Evolutionary conservation across 345 rosid genomes (phyloP).

Genomic region (Dipteronia dyeriana): DNA sequence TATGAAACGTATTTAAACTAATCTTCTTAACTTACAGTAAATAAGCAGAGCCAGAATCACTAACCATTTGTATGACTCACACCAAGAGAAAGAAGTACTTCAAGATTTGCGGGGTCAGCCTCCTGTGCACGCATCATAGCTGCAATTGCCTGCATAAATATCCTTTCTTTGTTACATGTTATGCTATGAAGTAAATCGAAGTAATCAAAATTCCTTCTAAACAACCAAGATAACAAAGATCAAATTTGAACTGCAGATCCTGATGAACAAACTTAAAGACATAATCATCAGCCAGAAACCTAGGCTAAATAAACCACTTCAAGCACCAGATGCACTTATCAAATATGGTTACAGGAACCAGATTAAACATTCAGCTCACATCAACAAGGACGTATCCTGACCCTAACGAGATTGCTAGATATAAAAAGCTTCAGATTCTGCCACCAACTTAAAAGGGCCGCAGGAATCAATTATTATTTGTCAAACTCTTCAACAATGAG

Average conservation of each 20-base stretch:
- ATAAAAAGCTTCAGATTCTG: neutral
- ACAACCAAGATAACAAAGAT: neutral
- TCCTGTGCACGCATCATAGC: slow-evolving; percentile 99
- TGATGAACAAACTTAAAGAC: slow-evolving; percentile 1
- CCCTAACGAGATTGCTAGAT: neutral
- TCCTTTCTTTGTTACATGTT: slow-evolving; percentile 12
- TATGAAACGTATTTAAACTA: neutral
- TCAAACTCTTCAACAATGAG: neutral
- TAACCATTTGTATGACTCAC: slow-evolving; percentile 99
- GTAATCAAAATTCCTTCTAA: neutral
- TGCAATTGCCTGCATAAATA: slow-evolving; percentile 85
- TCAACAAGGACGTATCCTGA: neutral
- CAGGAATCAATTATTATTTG: neutral
- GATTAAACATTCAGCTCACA: neutral
- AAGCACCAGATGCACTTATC: neutral
- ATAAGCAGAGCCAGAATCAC: slow-evolving; percentile 26
- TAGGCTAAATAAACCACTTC: neutral
- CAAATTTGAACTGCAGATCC: neutral
- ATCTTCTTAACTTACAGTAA: neutral
- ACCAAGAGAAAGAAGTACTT: slow-evolving; percentile 99
- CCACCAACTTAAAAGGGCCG: neutral
- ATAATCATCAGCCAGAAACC: neutral
- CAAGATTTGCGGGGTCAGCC: slow-evolving; percentile 93
- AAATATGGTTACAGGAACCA: neutral
- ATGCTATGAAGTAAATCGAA: neutral